phyloP scores from a whole-genome alignment of 1,284 basidiomycete species.

The Microbotryum lychnidis-dioicae region DNA sequence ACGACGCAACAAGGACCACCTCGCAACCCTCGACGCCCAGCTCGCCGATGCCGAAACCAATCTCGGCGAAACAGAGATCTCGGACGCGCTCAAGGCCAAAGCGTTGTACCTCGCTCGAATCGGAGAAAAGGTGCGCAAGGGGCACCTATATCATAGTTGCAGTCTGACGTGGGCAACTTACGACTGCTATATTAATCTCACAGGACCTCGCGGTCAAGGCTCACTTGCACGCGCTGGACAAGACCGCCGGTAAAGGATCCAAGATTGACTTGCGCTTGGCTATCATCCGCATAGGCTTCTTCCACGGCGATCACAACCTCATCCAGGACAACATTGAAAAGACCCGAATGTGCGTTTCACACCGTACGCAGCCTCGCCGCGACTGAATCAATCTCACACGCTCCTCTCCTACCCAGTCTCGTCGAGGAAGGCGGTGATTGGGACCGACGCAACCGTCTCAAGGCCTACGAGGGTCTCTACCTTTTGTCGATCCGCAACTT shows the following conservation, averaged over 20 bases:
- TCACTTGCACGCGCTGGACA: slow-evolving; percentile 75
- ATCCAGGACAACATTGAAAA: slow-evolving; percentile 66
- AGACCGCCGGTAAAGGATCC: slow-evolving; percentile 86
- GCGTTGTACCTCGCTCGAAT: slow-evolving; percentile 83
- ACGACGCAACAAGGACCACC: slow-evolving; percentile 63
- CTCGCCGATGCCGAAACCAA: slow-evolving; percentile 81
- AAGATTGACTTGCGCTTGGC: slow-evolving; percentile 87
- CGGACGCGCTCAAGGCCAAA: slow-evolving; percentile 72
- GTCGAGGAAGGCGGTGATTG: slow-evolving; percentile 96
- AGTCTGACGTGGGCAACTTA: neutral
- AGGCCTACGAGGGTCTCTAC: slow-evolving; percentile 88
- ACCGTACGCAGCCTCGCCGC: no score
- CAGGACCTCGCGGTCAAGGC: slow-evolving; percentile 69
- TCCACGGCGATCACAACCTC: slow-evolving; percentile 72
- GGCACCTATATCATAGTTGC: neutral
- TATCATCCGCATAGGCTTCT: slow-evolving; percentile 82
- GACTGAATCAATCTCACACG: neutral
- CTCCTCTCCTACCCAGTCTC: slow-evolving; percentile 48
- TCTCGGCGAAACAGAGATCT: slow-evolving; percentile 88
- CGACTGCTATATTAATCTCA: neutral
- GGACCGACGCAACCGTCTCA: slow-evolving; percentile 92
- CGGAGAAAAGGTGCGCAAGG: slow-evolving; percentile 68
- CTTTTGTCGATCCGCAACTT: slow-evolving; percentile 69
- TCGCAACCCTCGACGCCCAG: slow-evolving; percentile 67
- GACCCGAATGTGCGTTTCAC: slow-evolving; percentile 62